These are phyloP conservation scores for Fibroporia radiculosa DNA, from an alignment of 768 basidiomycete species.

Conservation along the genomic window DNA sequence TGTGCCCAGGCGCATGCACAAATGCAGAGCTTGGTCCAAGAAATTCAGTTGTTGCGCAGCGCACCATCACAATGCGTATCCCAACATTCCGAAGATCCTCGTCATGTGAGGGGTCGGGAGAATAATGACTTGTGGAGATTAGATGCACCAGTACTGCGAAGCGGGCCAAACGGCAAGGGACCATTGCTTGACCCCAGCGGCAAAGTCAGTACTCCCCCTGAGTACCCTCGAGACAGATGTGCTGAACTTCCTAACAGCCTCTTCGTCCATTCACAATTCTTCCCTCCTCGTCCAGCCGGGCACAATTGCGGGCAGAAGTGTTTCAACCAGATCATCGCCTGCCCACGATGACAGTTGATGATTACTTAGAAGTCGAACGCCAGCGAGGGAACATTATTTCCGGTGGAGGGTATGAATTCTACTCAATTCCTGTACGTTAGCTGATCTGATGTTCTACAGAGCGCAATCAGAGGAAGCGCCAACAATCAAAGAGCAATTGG, in stretches of 20 bases:
- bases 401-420: constrained; percentile 67
- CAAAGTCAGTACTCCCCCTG: constrained; percentile 41
- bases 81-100: constrained; percentile 26
- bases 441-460: constrained; percentile 19
- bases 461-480: constrained; percentile 56
- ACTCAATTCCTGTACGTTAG: not conserved
- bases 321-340: constrained; percentile 79
- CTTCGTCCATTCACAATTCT: constrained; percentile 90
- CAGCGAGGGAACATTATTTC: constrained; percentile 81
- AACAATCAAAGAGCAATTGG: constrained; percentile 73
- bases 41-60: constrained; percentile 56
- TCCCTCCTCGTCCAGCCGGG: constrained; percentile 61
- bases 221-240: constrained; percentile 10
- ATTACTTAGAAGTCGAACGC: constrained; percentile 83
- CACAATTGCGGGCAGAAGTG: constrained; percentile 68
- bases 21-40: constrained; percentile 61
- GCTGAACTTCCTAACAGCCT: constrained; percentile 39
- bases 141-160: constrained; percentile 38
- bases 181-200: constrained; percentile 69
- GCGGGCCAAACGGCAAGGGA: constrained; percentile 39
- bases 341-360: constrained; percentile 94
- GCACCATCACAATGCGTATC: constrained; percentile 40
- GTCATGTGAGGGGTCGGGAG: constrained; percentile 30
- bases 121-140: constrained; percentile 65
- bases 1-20: constrained; percentile 65